Base-by-base conservation (phyloP, 345 rosid genomes). In the Odontarrhena argentea region DNA sequence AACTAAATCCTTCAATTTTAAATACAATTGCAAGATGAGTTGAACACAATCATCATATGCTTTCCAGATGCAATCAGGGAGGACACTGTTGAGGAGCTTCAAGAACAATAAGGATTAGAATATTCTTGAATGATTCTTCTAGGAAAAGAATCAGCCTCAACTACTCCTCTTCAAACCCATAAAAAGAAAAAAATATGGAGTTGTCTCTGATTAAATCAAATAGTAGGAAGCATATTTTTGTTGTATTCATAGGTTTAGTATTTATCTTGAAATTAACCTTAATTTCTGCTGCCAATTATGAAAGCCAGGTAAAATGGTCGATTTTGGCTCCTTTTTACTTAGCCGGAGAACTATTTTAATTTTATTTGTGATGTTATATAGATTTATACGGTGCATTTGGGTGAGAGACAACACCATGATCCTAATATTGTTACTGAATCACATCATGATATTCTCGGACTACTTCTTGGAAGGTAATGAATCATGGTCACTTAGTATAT, bases 381-480 rank as follows among this genome's bases (percentile, higher is more conserved):
- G 96, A 82, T 88, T 64, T 84, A 86, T 76, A 85, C 83, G 5
- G 79, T 86, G 57, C 87, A 88, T 71, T 67, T 85, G 53, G 90
- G 92, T 34, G 77, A 48, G 62, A 84, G 63, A 77, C 78, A 71
- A 71, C 82, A 71, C 48, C 69, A 78, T 37, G 84, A 85, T 79
- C 82, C 83, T 2, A 44, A 76, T 26, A 34, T 70, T 32, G 66
- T 79, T 38, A 76, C 84, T 28, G 75, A 74, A 61, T 80, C 85
- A 18, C 92, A 88, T 78, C 92, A 85, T 68, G 81, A 83, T 54
- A 75, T 88, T 67, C 90, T 88, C 13, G 86, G 85, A 43, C 36
- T 69, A 0, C 74, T 88, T 49, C 78, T 83, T 64, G 92, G 88
- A 55, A 83, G 95, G 91, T 87, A 78, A 28, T 41, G 11, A 66